Base-by-base conservation (phyloP, 2,329 filamentous ascomycete genomes). In the Amauroascus niger region DNA sequence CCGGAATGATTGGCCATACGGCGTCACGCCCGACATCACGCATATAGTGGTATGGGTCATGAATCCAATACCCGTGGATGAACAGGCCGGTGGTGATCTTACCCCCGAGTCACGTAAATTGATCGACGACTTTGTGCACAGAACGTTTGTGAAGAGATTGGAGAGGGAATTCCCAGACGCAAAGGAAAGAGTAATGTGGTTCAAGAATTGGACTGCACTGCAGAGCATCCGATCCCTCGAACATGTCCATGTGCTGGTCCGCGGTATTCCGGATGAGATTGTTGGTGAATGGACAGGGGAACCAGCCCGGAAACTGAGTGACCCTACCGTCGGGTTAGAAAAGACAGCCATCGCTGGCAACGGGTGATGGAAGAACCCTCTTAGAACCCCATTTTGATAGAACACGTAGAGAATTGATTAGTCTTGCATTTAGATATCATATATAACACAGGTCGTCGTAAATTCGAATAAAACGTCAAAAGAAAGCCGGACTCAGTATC, bases 1-100 rank as follows among this genome's bases (percentile, higher is more conserved):
- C 45, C 69, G 69, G 41, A 84, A 84, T 61, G 81, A 84, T 64
- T 84, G 81, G 81, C 78, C 79, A 1, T 84, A 84, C 64, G 80
- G 79, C 2, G 61, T 82, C 16, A 74, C 68, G 1, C 62, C 70
- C 1, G 78, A 76, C 2, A 79, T 83, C 57, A 66, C 62, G 14
- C 81, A 84, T 62, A 65, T 83, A 0, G 68, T 78, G 5, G 75
- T 83, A 22, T 83, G 80, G 80, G 64, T 74, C 30, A 77, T 77
- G 52, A 76, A 72, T 5, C 71, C 73, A 0, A 73, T 79, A 18
- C 64, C 72, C 1, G 71, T 74, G 2, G 70, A 75, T 55, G 65
- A 69, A 14, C 63, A 65, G 0, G 28, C 16, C 11, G 69, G 67
- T 48, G 77, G 77, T 6, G 73, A 79, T 63, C 62, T 80, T 57